These are phyloP conservation scores for Mortierella sp. DNA, from an alignment of 371 early-diverging fungal genomes.

Conservation along the genomic window DNA sequence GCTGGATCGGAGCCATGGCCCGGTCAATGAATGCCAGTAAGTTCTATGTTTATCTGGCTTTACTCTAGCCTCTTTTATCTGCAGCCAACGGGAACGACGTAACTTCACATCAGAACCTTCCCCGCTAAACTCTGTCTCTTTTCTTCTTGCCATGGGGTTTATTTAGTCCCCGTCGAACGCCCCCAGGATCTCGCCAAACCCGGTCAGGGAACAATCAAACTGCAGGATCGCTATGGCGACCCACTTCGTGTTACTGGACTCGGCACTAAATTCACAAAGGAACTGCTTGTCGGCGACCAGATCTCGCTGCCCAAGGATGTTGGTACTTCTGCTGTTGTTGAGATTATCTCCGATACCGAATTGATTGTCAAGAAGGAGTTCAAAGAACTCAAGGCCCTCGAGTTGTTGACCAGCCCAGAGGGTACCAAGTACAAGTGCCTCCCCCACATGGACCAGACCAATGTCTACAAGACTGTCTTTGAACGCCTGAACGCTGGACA, in stretches of 20 bases:
- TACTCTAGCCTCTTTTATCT: not conserved
- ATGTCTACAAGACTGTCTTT: slow-evolving; percentile 88
- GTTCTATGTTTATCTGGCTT: not conserved
- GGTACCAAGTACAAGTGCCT: slow-evolving; percentile 81
- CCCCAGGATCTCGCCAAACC: slow-evolving; percentile 89
- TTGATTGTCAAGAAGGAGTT: slow-evolving; percentile 75
- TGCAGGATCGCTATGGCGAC: slow-evolving; percentile 72
- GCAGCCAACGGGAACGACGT: not conserved
- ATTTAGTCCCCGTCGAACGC: slow-evolving; percentile 91
- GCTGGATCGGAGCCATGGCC: slow-evolving; percentile 87
- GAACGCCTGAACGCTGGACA: slow-evolving; percentile 80
- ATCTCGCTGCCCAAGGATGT: slow-evolving; percentile 74
- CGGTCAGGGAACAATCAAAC: slow-evolving; percentile 81
- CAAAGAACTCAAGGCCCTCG: slow-evolving; percentile 76
- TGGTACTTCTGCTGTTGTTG: slow-evolving; percentile 78
- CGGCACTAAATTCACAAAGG: slow-evolving; percentile 80
- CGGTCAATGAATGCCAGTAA: slow-evolving; percentile 79
- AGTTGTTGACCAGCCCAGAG: slow-evolving; percentile 66
- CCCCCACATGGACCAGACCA: slow-evolving; percentile 92
- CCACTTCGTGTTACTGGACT: slow-evolving; percentile 79
- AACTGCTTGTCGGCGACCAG: slow-evolving; percentile 73
- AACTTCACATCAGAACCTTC: not conserved
- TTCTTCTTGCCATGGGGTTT: not conserved
- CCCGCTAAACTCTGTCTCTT: not conserved
- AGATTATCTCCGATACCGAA: slow-evolving; percentile 87